These are phyloP conservation scores for Eucalyptus microcorys DNA, from an alignment of 345 rosid genomes.

Conservation along the genomic window DNA sequence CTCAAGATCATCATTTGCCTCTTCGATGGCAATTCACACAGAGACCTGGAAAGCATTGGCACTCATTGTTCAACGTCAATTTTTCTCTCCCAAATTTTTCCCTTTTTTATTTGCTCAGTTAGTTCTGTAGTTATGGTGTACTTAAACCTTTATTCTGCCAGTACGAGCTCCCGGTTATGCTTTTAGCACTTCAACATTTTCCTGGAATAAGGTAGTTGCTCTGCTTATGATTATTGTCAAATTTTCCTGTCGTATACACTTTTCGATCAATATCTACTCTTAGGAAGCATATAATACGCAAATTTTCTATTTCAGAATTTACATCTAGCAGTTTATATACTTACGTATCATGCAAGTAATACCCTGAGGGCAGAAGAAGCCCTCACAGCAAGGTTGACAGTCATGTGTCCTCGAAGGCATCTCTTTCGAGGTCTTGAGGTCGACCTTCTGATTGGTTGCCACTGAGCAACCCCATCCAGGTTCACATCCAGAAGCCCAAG, in stretches of 20 bases:
- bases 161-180: neutral
- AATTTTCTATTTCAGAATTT: neutral
- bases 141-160: neutral
- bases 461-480: slow-evolving; percentile 87
- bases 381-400: slow-evolving; percentile 90
- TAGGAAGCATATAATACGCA: neutral
- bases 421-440: slow-evolving; percentile 22
- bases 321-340: neutral
- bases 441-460: slow-evolving; percentile 14
- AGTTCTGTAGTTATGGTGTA: neutral
- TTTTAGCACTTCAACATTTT: neutral
- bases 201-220: neutral
- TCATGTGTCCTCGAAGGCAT: slow-evolving; percentile 49
- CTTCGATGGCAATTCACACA: neutral
- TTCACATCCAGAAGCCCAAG: slow-evolving; percentile 82
- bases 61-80: neutral
- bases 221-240: neutral
- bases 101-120: neutral
- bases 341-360: slow-evolving; percentile 96
- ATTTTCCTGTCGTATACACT: neutral
- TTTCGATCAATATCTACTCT: neutral
- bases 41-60: neutral
- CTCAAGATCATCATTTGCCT: neutral
- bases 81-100: neutral
- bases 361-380: slow-evolving; percentile 93